Evolutionary conservation across 768 basidiomycete species (phyloP), one percentile per base, ranked within the genome.

Genomic region (Inosperma sp.): DNA sequence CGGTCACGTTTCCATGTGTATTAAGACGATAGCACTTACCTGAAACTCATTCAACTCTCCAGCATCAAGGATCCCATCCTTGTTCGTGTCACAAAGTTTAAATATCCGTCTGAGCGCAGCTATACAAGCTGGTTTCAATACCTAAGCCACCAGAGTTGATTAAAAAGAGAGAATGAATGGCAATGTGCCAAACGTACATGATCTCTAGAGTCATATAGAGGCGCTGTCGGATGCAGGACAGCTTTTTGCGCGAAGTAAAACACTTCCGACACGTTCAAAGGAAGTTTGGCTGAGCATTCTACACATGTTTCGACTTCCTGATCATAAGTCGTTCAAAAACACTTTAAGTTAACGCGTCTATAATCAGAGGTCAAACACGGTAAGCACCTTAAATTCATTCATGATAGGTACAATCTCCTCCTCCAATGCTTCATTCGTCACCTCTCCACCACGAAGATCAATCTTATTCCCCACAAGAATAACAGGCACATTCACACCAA

Each of bases 201-300:
- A 60, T 97, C 92, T 63, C 93, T 73, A 2, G 93, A 95, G 65
- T 99, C 95, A 65, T 98, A 99, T 16, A 99, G 72, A 5, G 95
- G 95, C 5, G 95, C 95, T 1, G 93, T 95, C 2, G 95, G 95
- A 63, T 99, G 93, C 9, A 97, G 72, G 26, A 99, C 95, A 10
- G 95, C 95, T 65, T 96, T 97, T 68, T 96, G 94, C 2, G 95
- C 95, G 67, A 97, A 97, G 68, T 95, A 97, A 73, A 98, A 93
- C 25, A 98, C 93, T 68, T 95, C 94, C 13, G 93, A 94, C 51
- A 97, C 86, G 66, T 97, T 97, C 55, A 94, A 67, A 22, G 90
- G 86, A 45, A 87, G 71, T 65, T 88, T 86, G 3, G 93, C 93
- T n/a, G 93, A 95, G 62, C 90, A 92, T 71, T 98, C 95, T 25